A percentile compares a stretch with the other conserved stretches of the same genome.
These are phyloP conservation scores for Porphyridium purpureum DNA, from an alignment of 23 red algal genomes.

Conservation along the genomic window DNA sequence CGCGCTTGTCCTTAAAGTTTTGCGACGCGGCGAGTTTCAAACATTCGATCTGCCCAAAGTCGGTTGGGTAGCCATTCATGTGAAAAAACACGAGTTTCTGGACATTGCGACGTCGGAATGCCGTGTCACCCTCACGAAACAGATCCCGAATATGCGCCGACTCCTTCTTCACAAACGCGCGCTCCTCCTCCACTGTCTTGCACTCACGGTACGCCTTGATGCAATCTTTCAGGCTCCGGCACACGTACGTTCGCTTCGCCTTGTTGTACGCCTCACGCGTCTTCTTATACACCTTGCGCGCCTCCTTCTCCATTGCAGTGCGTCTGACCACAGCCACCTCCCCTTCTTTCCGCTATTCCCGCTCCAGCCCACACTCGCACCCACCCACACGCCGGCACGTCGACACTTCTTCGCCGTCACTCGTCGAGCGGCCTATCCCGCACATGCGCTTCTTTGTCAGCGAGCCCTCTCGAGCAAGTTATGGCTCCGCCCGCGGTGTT, in stretches of 20 bases:
- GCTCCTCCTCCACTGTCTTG: conserved; percentile 69
- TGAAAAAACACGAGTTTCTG: conserved; percentile 95
- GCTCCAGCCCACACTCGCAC: no score
- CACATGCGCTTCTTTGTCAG: no score
- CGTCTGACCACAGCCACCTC: no score
- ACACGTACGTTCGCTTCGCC: conserved; percentile 75
- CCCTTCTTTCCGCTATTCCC: no score
- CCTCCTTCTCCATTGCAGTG: conserved; percentile 76
- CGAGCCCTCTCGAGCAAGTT: no score
- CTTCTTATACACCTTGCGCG: conserved; percentile 70
- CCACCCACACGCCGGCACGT: no score
- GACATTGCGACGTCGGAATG: conserved; percentile 79
- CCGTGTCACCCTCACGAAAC: conserved; percentile 75
- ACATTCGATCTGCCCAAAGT: conserved; percentile 94
- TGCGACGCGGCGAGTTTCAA: conserved; percentile 72
- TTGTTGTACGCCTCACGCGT: conserved; percentile 30
- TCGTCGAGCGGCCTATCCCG: no score
- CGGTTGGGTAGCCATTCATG: conserved; percentile 90
- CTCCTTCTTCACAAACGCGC: conserved; percentile 96
- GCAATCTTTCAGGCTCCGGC: conserved; percentile 64
- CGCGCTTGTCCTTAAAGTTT: conserved; percentile 91
- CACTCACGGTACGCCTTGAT: conserved; percentile 84
- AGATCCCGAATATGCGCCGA: conserved; percentile 94
- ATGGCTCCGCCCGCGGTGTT: no score
- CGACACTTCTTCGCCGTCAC: no score